Evolutionary conservation across 2,329 filamentous ascomycete genomes (phyloP).

Genomic region (Monosporascus sp.): DNA sequence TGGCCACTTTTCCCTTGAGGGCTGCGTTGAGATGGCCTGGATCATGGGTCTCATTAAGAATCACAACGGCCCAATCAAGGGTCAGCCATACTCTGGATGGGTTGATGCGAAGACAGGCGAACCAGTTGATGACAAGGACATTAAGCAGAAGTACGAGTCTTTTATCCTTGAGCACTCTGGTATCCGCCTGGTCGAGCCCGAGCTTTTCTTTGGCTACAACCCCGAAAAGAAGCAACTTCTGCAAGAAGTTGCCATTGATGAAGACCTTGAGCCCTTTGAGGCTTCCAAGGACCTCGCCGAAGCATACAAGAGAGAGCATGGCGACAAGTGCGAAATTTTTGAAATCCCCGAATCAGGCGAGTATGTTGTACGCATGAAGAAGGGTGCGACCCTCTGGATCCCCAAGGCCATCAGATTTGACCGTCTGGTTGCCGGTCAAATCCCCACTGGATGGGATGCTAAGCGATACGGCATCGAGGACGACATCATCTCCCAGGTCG

Average conservation of each 20-base stretch:
- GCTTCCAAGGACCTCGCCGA: constrained; percentile 94
- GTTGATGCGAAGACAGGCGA: constrained; percentile 92
- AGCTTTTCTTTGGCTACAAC: constrained; percentile 94
- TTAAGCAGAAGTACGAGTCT: constrained; percentile 97
- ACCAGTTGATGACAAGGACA: constrained; percentile 94
- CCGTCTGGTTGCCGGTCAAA: constrained; percentile 92
- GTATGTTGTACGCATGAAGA: constrained; percentile 90
- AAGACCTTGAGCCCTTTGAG: constrained; percentile 96
- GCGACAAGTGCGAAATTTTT: constrained; percentile 95
- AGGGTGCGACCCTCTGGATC: constrained; percentile 90
- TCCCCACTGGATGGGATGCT: constrained; percentile 95
- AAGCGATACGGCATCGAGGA: constrained; percentile 95
- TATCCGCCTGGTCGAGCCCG: constrained; percentile 95
- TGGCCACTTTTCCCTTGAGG: constrained; percentile 94
- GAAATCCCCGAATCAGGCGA: constrained; percentile 91
- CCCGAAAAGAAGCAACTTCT: constrained; percentile 98
- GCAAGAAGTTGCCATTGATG: constrained; percentile 95
- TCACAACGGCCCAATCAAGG: constrained; percentile 93
- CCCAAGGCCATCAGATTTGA: constrained; percentile 97
- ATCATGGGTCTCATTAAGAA: constrained; percentile 99
- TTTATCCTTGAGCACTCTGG: constrained; percentile 92
- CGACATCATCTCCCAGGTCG: constrained; percentile 95
- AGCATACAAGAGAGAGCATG: constrained; percentile 95
- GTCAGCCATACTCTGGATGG: constrained; percentile 94
- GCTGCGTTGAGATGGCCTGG: constrained; percentile 99